Base-by-base conservation (phyloP, 106 monocot genomes). In the Hemerocallis citrina region DNA sequence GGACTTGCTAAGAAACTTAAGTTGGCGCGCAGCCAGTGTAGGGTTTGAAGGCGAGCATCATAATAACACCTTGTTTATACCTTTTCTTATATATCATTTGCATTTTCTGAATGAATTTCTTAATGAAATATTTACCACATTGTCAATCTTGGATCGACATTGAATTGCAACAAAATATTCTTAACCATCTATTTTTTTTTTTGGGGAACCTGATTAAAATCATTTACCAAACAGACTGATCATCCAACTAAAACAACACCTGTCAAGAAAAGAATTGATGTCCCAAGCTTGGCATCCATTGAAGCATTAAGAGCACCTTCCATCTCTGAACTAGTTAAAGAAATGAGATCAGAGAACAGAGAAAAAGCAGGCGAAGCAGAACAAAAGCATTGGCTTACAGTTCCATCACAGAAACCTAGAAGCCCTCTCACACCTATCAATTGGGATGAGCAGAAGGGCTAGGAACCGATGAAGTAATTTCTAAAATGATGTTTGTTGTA, bases 371-470 rank as follows among this genome's bases (percentile, higher is more conserved):
- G 55, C 6, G 59, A 40, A 29, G 27, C 29, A 13, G 61, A 68
- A 36, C 50, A 22, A n/a, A 72, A 72, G 34, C 60, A 57, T 33
- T 45, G 10, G 7, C 21, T 24, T 13, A 29, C 17, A 47, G 3
- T 28, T 4, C 36, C 29, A 13, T 20, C 50, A 52, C 68, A 55
- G 55, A 59, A 54, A 7, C 48, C 69, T 65, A 82, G 81, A 66
- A 73, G 52, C 66, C 81, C 81, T 29, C 61, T 82, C 7, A 47
- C 64, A 1, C 37, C 68, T n/a, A 42, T 77, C 23, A 77, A 82
- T 31, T 55, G 0, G 30, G 55, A 55, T 55, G 32, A 55, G n/a
- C n/a, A n/a, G n/a, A n/a, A n/a, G n/a, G n/a, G n/a, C n/a, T n/a
- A n/a, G n/a, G n/a, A n/a, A n/a, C n/a, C n/a, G n/a, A n/a, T n/a